A percentile compares a stretch with the other conserved stretches of the same genome.
These are phyloP conservation scores for Cutaneotrichosporon mucoides DNA, from an alignment of 1,284 basidiomycete genomes.

Conservation along the genomic window DNA sequence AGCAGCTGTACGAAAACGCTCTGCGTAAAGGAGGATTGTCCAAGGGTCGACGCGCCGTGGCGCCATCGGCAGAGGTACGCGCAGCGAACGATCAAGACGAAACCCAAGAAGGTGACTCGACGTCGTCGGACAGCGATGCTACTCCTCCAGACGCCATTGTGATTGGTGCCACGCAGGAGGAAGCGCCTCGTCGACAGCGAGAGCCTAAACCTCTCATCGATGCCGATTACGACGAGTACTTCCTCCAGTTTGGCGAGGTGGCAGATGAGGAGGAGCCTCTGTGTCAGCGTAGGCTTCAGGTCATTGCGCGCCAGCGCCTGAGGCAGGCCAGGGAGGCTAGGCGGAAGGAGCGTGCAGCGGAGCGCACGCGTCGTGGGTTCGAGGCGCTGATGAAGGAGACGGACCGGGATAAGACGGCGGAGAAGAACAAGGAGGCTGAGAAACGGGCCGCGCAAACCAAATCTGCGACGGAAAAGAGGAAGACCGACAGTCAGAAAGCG, in stretches of 20 bases:
- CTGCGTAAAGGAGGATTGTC: conserved; percentile 40
- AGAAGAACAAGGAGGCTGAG: conserved; percentile 4
- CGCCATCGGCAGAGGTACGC: conserved; percentile 9
- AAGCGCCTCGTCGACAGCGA: not conserved
- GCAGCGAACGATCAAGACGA: conserved; percentile 13
- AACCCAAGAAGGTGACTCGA: not conserved
- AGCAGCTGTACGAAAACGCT: conserved; percentile 39
- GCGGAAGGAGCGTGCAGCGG: conserved; percentile 22
- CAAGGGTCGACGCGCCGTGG: conserved; percentile 22
- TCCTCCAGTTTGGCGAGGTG: conserved; percentile 29
- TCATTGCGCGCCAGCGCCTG: conserved; percentile 30
- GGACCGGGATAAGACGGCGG: conserved; percentile 8
- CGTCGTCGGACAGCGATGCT: conserved; percentile 5
- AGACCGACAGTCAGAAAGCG: not conserved
- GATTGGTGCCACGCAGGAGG: conserved; percentile 33
- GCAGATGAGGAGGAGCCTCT: conserved; percentile 31
- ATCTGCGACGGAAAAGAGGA: not conserved
- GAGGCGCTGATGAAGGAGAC: conserved; percentile 25
- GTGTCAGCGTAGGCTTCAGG: conserved; percentile 22
- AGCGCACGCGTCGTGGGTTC: conserved; percentile 24
- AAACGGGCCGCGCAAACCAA: not conserved
- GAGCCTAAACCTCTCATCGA: conserved; percentile 23
- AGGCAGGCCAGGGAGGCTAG: conserved; percentile 28
- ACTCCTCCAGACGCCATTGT: conserved; percentile 32
- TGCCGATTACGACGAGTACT: conserved; percentile 40